Percentiles rank a stretch among this genome's conserved stretches.
These are phyloP conservation scores for Blechomonas ayalai DNA, from an alignment of 208 protist genomes.

Conservation along the genomic window DNA sequence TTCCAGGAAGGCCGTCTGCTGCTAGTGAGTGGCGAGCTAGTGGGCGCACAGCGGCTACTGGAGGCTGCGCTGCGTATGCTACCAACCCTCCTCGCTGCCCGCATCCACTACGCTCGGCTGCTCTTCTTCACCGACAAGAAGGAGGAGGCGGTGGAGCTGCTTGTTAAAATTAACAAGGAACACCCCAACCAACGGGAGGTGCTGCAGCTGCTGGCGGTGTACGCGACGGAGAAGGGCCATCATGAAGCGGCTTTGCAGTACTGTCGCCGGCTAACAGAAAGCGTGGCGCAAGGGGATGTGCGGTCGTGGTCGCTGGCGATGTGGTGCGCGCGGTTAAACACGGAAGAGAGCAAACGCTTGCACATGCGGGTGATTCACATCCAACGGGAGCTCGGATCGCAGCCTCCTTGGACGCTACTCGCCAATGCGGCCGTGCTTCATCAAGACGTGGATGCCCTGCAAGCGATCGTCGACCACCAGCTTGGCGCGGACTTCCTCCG, in stretches of 20 bases:
- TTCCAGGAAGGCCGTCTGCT: slow-evolving; percentile 73
- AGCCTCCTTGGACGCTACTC: slow-evolving; percentile 41
- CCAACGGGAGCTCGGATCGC: slow-evolving; percentile 22
- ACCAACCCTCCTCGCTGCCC: slow-evolving; percentile 57
- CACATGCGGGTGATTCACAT: slow-evolving; percentile 33
- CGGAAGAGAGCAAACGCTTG: slow-evolving; percentile 25
- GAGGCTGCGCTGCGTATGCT: slow-evolving; percentile 47
- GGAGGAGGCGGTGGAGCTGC: slow-evolving; percentile 34
- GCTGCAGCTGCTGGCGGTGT: slow-evolving; percentile 62
- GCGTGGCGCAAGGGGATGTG: slow-evolving; percentile 54
- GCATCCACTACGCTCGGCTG: slow-evolving; percentile 67
- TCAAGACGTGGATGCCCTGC: slow-evolving; percentile 47
- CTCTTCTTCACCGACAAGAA: slow-evolving; percentile 41
- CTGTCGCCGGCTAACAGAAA: slow-evolving; percentile 47
- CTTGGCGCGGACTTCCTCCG: slow-evolving; percentile 56
- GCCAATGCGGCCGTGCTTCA: slow-evolving; percentile 55
- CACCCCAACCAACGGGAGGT: slow-evolving; percentile 74
- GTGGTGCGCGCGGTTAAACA: slow-evolving; percentile 67
- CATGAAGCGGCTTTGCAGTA: slow-evolving; percentile 62
- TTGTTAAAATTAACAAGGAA: slow-evolving; percentile 44
- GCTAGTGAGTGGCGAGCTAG: slow-evolving; percentile 46
- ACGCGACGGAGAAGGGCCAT: slow-evolving; percentile 39
- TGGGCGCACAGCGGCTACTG: slow-evolving; percentile 39
- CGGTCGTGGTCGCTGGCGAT: slow-evolving; percentile 53
- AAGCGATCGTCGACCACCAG: slow-evolving; percentile 63